Evolutionary conservation across 1,139 yeast species (phyloP).

Genomic region (Candida sanyaensis): DNA sequence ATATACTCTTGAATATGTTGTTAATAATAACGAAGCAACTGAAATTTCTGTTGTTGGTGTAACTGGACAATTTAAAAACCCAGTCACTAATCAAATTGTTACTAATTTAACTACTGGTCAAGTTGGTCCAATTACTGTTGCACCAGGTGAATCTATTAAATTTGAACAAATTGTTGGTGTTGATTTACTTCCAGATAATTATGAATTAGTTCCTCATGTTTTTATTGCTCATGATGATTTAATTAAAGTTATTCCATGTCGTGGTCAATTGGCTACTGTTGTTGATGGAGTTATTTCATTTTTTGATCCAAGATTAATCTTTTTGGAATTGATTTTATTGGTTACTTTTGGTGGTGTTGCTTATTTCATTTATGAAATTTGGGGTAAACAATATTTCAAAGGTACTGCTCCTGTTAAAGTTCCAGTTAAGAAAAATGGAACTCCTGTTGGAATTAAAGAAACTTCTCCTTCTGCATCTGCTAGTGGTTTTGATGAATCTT

Average conservation of each 20-base stretch:
- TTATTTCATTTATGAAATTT: constrained; percentile 47
- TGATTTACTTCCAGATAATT: constrained; percentile 58
- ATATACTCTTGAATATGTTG: constrained; percentile 53
- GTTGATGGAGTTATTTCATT: constrained; percentile 68
- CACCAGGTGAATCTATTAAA: constrained; percentile 46
- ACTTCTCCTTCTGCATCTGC: constrained; percentile 31
- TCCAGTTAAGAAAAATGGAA: constrained; percentile 18
- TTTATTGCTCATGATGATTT: constrained; percentile 54
- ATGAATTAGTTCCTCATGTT: constrained; percentile 61
- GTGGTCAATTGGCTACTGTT: constrained; percentile 59
- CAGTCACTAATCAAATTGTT: constrained; percentile 49
- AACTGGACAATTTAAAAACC: constrained; percentile 69
- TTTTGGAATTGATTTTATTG: constrained; percentile 57
- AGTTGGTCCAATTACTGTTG: constrained; percentile 61
- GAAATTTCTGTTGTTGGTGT: constrained; percentile 64
- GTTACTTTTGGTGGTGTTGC: constrained; percentile 52
- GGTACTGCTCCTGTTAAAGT: constrained; percentile 38
- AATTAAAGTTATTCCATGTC: constrained; percentile 58
- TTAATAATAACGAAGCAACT: constrained; percentile 58
- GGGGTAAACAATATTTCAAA: constrained; percentile 44
- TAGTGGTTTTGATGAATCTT: constrained; percentile 30
- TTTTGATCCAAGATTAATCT: constrained; percentile 71
- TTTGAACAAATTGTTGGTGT: constrained; percentile 59
- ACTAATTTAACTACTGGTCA: constrained; percentile 68
- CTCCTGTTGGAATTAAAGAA: constrained; percentile 26